Percentiles rank a stretch among this genome's conserved stretches.
These are phyloP conservation scores for Lipomyces yamanashiensis DNA, from an alignment of 805 yeast species.

Conservation along the genomic window DNA sequence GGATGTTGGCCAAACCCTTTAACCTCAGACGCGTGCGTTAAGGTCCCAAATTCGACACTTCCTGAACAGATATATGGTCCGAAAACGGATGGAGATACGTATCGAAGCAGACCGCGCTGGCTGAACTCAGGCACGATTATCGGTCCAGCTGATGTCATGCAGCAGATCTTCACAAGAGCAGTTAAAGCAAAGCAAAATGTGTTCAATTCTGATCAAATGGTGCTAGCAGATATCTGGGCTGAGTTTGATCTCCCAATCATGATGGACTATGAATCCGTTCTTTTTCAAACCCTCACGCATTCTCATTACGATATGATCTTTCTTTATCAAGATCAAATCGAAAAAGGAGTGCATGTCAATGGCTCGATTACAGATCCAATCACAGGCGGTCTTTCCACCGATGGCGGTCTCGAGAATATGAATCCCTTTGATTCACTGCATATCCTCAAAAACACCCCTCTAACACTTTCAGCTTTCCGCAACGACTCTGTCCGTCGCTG, in stretches of 20 bases:
- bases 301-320: constrained; percentile 22
- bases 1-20: constrained; percentile 26
- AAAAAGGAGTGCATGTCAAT: constrained; percentile 1
- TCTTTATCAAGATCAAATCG: constrained; percentile 20
- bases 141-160: constrained; percentile 20
- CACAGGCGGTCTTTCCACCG: background rate
- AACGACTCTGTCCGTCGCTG: background rate
- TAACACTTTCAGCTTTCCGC: constrained; percentile 1
- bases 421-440: constrained; percentile 3
- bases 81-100: constrained; percentile 11
- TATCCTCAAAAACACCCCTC: background rate
- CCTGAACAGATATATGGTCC: constrained; percentile 21
- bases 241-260: constrained; percentile 20
- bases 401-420: background rate
- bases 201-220: constrained; percentile 14
- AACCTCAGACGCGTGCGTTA: constrained; percentile 15
- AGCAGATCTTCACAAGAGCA: constrained; percentile 11
- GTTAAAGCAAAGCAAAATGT: background rate
- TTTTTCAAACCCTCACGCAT: constrained; percentile 25
- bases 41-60: constrained; percentile 19
- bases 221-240: constrained; percentile 21
- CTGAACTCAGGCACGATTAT: constrained; percentile 29
- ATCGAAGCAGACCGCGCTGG: constrained; percentile 26
- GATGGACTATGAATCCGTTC: constrained; percentile 19
- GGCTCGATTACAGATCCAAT: constrained; percentile 1